Conservation (phyloP, 441 rosid genomes). For the Macaranga tanarius region DNA sequence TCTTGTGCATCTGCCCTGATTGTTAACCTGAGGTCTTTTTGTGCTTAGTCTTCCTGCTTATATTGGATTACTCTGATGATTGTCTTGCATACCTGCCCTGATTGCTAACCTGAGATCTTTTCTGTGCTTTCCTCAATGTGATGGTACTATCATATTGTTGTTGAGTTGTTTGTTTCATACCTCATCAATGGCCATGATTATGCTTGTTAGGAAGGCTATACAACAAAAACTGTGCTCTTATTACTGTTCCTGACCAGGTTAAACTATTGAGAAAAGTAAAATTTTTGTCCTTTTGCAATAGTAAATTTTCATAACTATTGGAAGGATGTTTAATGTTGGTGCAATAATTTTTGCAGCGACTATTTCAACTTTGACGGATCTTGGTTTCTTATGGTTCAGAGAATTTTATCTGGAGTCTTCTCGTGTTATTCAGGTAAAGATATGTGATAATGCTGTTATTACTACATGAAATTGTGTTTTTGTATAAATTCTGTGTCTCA, state of each 20-base stretch:
- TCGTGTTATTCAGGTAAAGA: constrained; percentile 94
- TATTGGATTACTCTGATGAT: constrained; percentile 88
- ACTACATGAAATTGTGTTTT: neutral
- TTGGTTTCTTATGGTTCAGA: constrained; percentile 99
- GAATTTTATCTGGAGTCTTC: constrained; percentile 99
- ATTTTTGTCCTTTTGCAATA: neutral
- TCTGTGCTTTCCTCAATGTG: neutral
- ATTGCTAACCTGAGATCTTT: neutral
- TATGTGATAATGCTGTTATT: constrained; percentile 14
- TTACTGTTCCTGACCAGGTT: constrained; percentile 11
- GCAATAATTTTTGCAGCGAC: constrained; percentile 62
- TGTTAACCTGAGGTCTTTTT: neutral
- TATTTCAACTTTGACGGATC: constrained; percentile 81
- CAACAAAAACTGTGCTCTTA: constrained; percentile 1
- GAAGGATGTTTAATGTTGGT: constrained; percentile 28
- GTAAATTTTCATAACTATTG: neutral
- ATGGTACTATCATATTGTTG: neutral
- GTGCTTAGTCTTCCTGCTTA: constrained; percentile 67
- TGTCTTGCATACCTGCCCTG: constrained; percentile 24
- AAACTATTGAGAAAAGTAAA: neutral
- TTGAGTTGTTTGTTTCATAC: neutral
- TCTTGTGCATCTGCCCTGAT: constrained; percentile 20
- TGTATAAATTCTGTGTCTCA: constrained; percentile 18
- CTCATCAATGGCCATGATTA: neutral
- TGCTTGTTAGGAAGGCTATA: constrained; percentile 16